phyloP scores from a whole-genome alignment of 2,329 filamentous ascomycete species.

The Xylaria sp. region DNA sequence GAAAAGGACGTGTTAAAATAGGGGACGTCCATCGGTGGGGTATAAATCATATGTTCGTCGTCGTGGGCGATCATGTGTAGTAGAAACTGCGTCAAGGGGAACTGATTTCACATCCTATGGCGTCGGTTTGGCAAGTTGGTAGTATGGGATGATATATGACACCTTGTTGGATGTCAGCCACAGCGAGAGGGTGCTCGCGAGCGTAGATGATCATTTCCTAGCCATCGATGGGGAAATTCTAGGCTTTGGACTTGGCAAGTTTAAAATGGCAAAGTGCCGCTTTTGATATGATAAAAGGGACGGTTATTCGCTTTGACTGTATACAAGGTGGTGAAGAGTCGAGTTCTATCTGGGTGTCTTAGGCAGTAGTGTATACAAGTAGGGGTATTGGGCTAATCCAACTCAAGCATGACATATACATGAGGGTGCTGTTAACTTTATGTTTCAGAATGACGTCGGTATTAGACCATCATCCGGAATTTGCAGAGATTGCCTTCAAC shows the following conservation, averaged over 20 bases:
- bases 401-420: not conserved
- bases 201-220: not conserved
- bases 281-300: not conserved
- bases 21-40: not conserved
- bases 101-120: not conserved
- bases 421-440: not conserved
- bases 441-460: not conserved
- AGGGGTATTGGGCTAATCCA: not conserved
- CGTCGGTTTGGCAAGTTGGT: not conserved
- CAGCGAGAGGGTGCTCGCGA: not conserved
- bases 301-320: not conserved
- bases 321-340: not conserved
- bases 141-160: not conserved
- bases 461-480: slow-evolving; percentile 38
- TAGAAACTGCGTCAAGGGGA: not conserved
- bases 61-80: not conserved
- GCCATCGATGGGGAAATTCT: not conserved
- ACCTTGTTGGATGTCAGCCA: not conserved
- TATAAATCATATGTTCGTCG: not conserved
- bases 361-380: not conserved
- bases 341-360: not conserved
- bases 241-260: not conserved
- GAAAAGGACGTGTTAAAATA: not conserved
- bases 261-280: not conserved
- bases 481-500: slow-evolving; percentile 46